phyloP scores from a whole-genome alignment of 257 asterid genomes.

The Jacaranda copaia region DNA sequence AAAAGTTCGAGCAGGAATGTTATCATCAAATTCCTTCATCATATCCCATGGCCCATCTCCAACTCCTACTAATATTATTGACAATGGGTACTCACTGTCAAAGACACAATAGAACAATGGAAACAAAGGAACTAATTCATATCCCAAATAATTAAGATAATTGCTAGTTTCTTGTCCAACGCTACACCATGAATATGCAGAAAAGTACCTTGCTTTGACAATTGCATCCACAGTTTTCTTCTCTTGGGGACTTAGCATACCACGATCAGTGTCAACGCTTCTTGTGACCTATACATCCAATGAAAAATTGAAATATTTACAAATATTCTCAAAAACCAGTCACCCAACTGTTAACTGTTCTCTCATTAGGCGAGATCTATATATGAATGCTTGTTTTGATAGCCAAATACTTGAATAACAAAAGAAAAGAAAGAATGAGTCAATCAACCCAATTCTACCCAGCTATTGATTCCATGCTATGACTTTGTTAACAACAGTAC shows the following conservation, averaged over 20 bases:
- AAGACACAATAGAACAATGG: slow-evolving; percentile 23
- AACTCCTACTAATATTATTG: slow-evolving; percentile 88
- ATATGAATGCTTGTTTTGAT: neutral
- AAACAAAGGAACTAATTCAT: neutral
- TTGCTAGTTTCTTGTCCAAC: neutral
- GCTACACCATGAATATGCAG: slow-evolving; percentile 10
- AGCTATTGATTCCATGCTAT: no score
- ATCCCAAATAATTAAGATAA: slow-evolving; percentile 3
- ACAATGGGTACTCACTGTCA: slow-evolving; percentile 80
- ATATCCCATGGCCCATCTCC: slow-evolving; percentile 99
- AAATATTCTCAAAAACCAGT: slow-evolving; percentile 8
- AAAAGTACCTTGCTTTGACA: slow-evolving; percentile 87
- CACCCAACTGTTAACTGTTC: slow-evolving; percentile 5
- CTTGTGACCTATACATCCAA: slow-evolving; percentile 73
- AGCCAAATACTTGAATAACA: neutral
- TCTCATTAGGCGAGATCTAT: neutral
- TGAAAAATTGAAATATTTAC: slow-evolving; percentile 20
- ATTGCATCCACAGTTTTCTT: slow-evolving; percentile 93
- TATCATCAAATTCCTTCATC: slow-evolving; percentile 95
- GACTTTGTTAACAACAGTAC: no score
- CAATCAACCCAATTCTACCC: no score
- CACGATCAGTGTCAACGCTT: slow-evolving; percentile 82
- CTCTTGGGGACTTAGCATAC: slow-evolving; percentile 91
- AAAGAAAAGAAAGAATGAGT: no score
- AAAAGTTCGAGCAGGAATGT: slow-evolving; percentile 88